Evolutionary conservation across 2,329 filamentous ascomycete genomes (phyloP).

Genomic region (Fusarium odoratissimum): DNA sequence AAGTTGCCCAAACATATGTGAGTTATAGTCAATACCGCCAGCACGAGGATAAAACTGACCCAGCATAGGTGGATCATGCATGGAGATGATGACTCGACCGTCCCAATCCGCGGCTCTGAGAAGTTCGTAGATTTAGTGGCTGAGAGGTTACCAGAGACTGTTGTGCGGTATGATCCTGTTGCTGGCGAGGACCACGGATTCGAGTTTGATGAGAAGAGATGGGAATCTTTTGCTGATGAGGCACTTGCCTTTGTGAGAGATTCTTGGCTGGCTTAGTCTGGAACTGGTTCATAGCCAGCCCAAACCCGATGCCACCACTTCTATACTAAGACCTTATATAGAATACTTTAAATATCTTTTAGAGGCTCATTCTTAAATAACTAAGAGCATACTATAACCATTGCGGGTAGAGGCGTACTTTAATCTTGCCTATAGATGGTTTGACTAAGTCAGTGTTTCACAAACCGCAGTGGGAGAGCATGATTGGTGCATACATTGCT

Average conservation of each 20-base stretch:
- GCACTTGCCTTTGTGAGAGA: slow-evolving; percentile 33
- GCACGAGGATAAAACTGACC: neutral
- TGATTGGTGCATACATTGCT: neutral
- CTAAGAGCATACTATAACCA: no score
- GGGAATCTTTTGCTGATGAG: slow-evolving; percentile 21
- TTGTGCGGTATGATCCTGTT: slow-evolving; percentile 28
- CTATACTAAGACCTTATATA: no score
- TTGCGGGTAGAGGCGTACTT: no score
- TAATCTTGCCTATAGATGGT: neutral
- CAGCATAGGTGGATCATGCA: slow-evolving; percentile 36
- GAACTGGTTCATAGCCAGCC: no score
- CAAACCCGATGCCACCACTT: no score
- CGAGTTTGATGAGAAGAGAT: slow-evolving; percentile 30
- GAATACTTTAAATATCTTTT: no score
- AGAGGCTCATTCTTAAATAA: no score
- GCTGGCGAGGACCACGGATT: slow-evolving; percentile 40
- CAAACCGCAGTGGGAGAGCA: neutral
- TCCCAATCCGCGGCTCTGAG: slow-evolving; percentile 9
- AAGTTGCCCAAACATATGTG: slow-evolving; percentile 33
- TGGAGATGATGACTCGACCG: slow-evolving; percentile 30
- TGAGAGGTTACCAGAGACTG: slow-evolving; percentile 9
- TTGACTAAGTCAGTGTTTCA: neutral
- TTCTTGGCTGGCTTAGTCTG: slow-evolving; percentile 16
- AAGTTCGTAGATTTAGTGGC: slow-evolving; percentile 15
- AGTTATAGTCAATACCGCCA: neutral